phyloP scores from a whole-genome alignment of 2,329 filamentous ascomycete species.

The Aspergillus viridinutans region DNA sequence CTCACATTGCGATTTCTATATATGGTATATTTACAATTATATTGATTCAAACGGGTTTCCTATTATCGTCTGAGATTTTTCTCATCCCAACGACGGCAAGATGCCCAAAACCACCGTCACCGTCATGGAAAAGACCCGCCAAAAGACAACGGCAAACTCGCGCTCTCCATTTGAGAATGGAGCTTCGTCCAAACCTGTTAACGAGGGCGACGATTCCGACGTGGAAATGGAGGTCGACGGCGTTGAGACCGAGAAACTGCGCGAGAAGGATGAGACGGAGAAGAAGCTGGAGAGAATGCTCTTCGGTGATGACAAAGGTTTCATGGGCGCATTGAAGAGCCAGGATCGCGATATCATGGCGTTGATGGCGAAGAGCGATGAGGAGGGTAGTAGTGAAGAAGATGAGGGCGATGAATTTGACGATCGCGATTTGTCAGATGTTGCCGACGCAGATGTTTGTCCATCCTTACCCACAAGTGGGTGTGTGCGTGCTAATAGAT shows the following conservation, averaged over 20 bases:
- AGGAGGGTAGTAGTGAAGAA: constrained; percentile 22
- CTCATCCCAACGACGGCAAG: background rate
- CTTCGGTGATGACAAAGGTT: constrained; percentile 80
- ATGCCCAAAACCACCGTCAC: constrained; percentile 25
- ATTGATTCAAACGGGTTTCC: background rate
- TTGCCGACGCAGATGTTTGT: constrained; percentile 69
- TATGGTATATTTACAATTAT: background rate
- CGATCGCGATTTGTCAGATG: constrained; percentile 54
- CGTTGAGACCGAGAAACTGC: constrained; percentile 25
- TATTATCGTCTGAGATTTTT: background rate
- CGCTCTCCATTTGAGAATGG: constrained; percentile 21
- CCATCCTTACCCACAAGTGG: background rate
- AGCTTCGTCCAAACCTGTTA: constrained; percentile 11
- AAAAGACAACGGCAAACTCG: constrained; percentile 17
- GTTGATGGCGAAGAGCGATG: constrained; percentile 30
- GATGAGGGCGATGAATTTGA: constrained; percentile 43
- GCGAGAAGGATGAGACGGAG: constrained; percentile 76
- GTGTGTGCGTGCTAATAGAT: constrained; percentile 1
- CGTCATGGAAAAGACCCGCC: constrained; percentile 29
- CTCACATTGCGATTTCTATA: background rate
- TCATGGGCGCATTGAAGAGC: constrained; percentile 67
- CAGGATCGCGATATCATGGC: constrained; percentile 40
- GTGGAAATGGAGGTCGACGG: constrained; percentile 23
- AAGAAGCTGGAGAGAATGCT: constrained; percentile 82
- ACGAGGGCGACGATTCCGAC: constrained; percentile 21